A percentile compares a stretch with the other conserved stretches of the same genome.
These are phyloP conservation scores for Zygotorulaspora mrakii DNA, from an alignment of 1,139 yeast species.

Conservation along the genomic window DNA sequence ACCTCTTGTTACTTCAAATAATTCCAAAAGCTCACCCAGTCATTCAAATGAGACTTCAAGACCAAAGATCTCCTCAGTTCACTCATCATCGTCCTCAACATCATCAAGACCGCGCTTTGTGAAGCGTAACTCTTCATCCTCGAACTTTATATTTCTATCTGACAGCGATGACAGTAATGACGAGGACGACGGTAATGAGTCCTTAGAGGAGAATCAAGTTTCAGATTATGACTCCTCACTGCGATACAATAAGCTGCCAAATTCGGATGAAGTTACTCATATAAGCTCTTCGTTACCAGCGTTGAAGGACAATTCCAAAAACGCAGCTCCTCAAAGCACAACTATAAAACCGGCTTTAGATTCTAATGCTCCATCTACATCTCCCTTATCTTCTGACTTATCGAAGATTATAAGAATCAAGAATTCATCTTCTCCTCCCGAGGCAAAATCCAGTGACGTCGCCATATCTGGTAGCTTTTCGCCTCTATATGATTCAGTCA, in stretches of 20 bases:
- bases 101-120: constrained; percentile 11
- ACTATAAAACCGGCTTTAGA: constrained; percentile 25
- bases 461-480: constrained; percentile 45
- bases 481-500: constrained; percentile 31
- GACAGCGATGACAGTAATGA: constrained; percentile 31
- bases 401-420: constrained; percentile 15
- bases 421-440: constrained; percentile 22
- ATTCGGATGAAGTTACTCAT: background rate
- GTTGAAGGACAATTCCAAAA: constrained; percentile 5
- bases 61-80: constrained; percentile 2
- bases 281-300: constrained; percentile 1
- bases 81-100: background rate
- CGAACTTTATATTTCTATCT: constrained; percentile 32
- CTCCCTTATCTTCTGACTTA: constrained; percentile 10
- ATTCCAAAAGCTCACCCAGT: constrained; percentile 2
- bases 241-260: background rate
- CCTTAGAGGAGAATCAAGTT: constrained; percentile 1
- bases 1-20: constrained; percentile 13
- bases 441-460: constrained; percentile 42
- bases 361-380: constrained; percentile 37
- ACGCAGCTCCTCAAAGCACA: constrained; percentile 12
- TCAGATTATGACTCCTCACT: background rate
- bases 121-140: constrained; percentile 23
- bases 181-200: constrained; percentile 15
- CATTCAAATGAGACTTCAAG: constrained; percentile 2